Base-by-base conservation (phyloP, 371 early-diverging fungal genomes). In the Parasitella parasitica region DNA sequence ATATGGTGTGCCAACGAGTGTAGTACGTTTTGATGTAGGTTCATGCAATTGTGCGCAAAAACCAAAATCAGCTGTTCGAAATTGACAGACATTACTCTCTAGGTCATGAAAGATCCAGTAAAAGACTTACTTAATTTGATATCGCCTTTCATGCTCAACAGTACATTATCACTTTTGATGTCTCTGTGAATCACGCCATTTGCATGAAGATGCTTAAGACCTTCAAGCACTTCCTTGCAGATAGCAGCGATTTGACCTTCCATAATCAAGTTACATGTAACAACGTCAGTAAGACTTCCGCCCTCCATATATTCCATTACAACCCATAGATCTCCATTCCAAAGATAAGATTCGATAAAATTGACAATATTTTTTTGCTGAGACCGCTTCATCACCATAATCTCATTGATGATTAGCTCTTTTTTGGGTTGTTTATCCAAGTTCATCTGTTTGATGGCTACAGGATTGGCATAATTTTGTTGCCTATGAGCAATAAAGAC, bases 261-360 rank as follows among this genome's bases (percentile, higher is more conserved):
- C 12, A 90, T 91, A 91, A 98, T 94, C 81, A 90, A 90, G 68
- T 91, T 95, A 54, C 81, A 87, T 1, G 95, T 94, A 8, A 97
- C 94, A 1, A 93, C 93, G 56, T 94, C 95, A 4, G 96, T 97
- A 54, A 97, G 72, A 57, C 93, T 89, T 18, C 97, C 97, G 30
- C 97, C 97, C 65, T 96, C 96, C 97, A 97, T 97, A 65, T 95
- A 97, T 77, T 97, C 97, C 96, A 96, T 97, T 6, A 96, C 89
- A 3, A 91, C 91, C 96, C 95, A 96, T 16, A 96, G 84, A 70
- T 95, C 94, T 6, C 91, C 93, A 27, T 87, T 85, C 79, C 81
- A 89, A 57, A 97, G 70, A 76, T 92, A 97, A 27, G 92, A 91
- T 75, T 97, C 97, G 60, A 97, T 94, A 60, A 84, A 97, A 73